Conservation (phyloP, 2,329 filamentous ascomycete species). For the Penicillium sp. region DNA sequence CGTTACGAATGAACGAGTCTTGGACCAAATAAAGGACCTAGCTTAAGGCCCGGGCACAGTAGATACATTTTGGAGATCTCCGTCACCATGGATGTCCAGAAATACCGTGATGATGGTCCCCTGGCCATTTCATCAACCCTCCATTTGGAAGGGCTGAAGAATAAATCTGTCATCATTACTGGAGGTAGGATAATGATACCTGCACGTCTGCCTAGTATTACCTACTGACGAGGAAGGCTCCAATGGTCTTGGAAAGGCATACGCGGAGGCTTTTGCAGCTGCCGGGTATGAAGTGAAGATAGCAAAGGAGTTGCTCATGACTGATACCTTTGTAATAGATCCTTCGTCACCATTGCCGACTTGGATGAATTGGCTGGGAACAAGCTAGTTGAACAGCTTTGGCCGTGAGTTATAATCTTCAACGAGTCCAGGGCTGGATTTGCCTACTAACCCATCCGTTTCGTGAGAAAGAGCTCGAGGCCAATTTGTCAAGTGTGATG, state of each 20-base stretch:
- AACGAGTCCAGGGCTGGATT: not conserved
- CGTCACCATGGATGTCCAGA: too few species aligned
- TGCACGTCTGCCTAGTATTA: not conserved
- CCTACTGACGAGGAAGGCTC: not conserved
- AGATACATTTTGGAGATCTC: too few species aligned
- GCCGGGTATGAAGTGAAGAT: not conserved
- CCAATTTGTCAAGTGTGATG: not conserved
- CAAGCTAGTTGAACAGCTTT: not conserved
- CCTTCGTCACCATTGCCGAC: not conserved
- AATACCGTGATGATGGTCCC: too few species aligned
- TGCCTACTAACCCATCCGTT: not conserved
- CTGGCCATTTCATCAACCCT: too few species aligned
- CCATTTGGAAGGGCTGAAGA: not conserved
- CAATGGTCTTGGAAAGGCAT: not conserved
- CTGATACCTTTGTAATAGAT: not conserved
- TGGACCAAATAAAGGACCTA: too few species aligned
- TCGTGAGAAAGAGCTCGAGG: too few species aligned
- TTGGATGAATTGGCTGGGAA: not conserved
- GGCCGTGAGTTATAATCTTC: not conserved
- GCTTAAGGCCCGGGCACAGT: too few species aligned
- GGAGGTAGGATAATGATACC: conserved; percentile 1
- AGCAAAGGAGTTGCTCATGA: not conserved
- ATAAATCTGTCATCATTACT: conserved; percentile 6
- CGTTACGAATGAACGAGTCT: too few species aligned
- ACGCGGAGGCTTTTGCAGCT: not conserved